Evolutionary conservation across 306 rosid genomes (phyloP).

Genomic region (Cucurbita argyrosperma): DNA sequence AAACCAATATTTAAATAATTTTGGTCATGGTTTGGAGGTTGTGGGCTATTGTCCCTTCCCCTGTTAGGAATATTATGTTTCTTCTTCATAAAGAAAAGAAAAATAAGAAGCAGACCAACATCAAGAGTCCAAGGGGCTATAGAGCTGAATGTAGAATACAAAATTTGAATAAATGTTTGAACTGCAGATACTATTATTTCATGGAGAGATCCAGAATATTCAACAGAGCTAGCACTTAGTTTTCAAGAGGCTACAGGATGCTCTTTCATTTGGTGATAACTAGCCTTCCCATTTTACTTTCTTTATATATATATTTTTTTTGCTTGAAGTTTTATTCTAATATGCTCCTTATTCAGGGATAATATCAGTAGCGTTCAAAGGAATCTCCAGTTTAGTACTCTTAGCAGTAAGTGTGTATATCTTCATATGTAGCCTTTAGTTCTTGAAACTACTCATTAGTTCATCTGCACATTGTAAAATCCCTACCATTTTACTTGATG

Average conservation of each 20-base stretch:
- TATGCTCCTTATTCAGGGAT: constrained; percentile 3
- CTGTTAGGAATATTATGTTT: background rate
- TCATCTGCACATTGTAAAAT: background rate
- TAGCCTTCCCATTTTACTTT: background rate
- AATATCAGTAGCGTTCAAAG: background rate
- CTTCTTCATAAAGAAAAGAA: background rate
- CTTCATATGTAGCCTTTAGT: background rate
- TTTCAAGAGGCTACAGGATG: constrained; percentile 90
- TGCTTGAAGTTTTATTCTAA: background rate
- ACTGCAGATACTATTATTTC: constrained; percentile 68
- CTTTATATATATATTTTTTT: background rate
- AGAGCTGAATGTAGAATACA: background rate
- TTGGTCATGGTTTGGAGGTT: background rate
- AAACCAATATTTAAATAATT: background rate
- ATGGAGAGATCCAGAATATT: constrained; percentile 83
- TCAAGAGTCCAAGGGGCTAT: background rate
- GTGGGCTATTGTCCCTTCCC: background rate
- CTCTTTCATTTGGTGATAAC: constrained; percentile 62
- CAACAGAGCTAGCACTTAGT: constrained; percentile 88
- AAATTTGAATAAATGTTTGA: background rate
- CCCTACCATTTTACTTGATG: background rate
- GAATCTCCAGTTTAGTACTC: background rate
- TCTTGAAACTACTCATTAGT: background rate
- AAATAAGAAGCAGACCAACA: background rate
- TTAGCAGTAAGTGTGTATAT: background rate